Conservation (phyloP, 352 stramenopile species). For the Phytopythium litorale region DNA sequence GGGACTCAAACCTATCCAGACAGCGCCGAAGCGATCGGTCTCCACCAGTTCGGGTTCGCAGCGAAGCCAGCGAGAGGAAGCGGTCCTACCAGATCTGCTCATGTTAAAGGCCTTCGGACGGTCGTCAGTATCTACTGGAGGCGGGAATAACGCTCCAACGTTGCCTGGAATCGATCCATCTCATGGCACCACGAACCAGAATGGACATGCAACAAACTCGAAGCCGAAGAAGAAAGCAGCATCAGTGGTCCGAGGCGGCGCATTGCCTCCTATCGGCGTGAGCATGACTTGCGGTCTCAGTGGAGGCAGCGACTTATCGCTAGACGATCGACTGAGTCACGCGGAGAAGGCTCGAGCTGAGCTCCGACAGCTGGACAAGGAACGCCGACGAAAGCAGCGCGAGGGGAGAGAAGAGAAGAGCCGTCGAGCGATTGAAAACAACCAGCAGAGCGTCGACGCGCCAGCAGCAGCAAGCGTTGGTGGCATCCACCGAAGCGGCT, state of each 20-base stretch:
- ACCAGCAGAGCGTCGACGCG: not conserved
- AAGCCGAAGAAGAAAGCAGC: not conserved
- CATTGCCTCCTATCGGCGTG: not conserved
- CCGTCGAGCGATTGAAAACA: conserved; percentile 11
- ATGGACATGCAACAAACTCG: not conserved
- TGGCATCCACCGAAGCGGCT: not conserved
- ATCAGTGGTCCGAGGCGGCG: not conserved
- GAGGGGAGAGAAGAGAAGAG: conserved; percentile 35
- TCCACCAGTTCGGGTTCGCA: not conserved
- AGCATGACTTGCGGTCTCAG: not conserved
- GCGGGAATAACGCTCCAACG: not conserved
- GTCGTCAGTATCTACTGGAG: not conserved
- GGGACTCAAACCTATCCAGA: not conserved
- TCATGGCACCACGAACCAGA: not conserved
- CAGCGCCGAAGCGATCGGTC: not conserved
- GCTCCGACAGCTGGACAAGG: conserved; percentile 33
- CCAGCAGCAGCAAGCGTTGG: not conserved
- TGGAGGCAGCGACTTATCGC: conserved; percentile 8
- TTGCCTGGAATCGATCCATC: not conserved
- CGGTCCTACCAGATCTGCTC: not conserved
- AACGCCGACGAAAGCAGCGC: conserved; percentile 41
- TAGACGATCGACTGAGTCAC: conserved; percentile 31
- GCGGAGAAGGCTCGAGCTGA: conserved; percentile 37
- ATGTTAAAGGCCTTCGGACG: not conserved
- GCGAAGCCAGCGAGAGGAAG: not conserved